Evolutionary conservation across 2,329 filamentous ascomycete species (phyloP), one percentile per base, ranked within the genome.

Genomic region (Claviceps sorghi): DNA sequence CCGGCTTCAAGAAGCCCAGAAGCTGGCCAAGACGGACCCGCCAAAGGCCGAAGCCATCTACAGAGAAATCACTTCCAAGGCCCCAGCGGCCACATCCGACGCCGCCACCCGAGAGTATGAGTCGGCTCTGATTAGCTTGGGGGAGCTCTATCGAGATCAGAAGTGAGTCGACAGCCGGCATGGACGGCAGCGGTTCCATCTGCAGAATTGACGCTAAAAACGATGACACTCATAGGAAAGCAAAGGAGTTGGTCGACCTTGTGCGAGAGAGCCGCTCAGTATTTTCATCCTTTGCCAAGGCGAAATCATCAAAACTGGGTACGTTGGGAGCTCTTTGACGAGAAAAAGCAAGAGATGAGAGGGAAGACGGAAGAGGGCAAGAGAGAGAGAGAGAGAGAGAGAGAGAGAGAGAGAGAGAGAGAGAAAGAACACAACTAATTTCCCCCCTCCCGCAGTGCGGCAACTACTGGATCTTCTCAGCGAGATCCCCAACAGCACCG

Each of bases 281-380:
- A 45, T 82, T 98, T 58, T 96, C 91, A 54, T 93, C 88, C 58
- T 97, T 98, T 69, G 93, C 93, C 58, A 96, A 97, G 77, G 93
- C 94, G 57, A 98, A 98, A 80, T 97, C 93, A 34, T 88, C 93
- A 53, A 98, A 98, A 73, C 77, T 98, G 57, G 88, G 93, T 97
- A 82, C 58, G 83, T 57, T 26, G 26, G 26, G 5, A 26, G 5
- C 26, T 26, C 26, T 26, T 26, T 26, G 26, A 26, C 5, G 26
- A 26, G 26, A 5, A 26, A 5, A 3, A 26, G 26, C 26, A 3
- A 26, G 26, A 26, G 3, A 26, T 26, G 26, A 15, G 11, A 36
- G 4, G 2, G 10, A 4, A 22, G n/a, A 42, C 9, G 11, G 21
- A 26, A 43, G 13, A 6, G 11, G 11, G 13, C 1, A 26, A 26